Base-by-base conservation (phyloP, 2,329 filamentous ascomycete genomes). In the Neopestalotiopsis rosae region DNA sequence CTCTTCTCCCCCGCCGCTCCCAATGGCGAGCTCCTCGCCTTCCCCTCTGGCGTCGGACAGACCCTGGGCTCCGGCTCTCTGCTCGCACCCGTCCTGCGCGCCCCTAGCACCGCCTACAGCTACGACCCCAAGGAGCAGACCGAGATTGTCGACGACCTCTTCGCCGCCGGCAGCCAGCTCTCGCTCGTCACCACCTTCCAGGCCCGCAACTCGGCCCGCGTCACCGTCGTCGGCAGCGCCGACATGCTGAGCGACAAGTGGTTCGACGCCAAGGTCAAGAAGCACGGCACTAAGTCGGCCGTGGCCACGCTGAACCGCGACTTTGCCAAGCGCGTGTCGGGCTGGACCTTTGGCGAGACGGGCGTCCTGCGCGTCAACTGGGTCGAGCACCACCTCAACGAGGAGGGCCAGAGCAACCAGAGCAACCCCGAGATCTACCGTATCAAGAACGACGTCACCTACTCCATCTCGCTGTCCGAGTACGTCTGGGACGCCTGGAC, bases 281-380 rank as follows among this genome's bases (percentile, higher is more conserved):
- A 89, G 77, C 83, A 79, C 34, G 82, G 80, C 28, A 83, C 81
- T 68, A 81, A 81, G 69, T 79, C 87, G 71, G 83, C 86, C 65
- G 84, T 87, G 58, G 88, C 88, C 79, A 92, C 93, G 13, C 88
- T 87, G 74, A 99, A 99, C 84, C 88, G 90, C 75, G 93, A 93
- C 67, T 98, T 99, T 77, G 92, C 93, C 24, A 91, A 92, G 82
- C 90, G 92, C 76, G 81, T 99, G 68, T 91, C 92, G n/a, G 92
- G 89, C n/a, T 99, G 96, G 96, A 90, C 95, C 0, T 99, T 99
- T 86, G 91, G 97, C 83, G 96, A 99, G 85, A 89, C 91, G 67
- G 96, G 96, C 74, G 94, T 99, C 12, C 80, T 99, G 74, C 92
- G 92, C 75, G 93, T 97, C 75, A 94, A 94, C 79, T 89, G 87